Conservation (phyloP, 1,139 yeast species). For the Tardiomyces blankii region DNA sequence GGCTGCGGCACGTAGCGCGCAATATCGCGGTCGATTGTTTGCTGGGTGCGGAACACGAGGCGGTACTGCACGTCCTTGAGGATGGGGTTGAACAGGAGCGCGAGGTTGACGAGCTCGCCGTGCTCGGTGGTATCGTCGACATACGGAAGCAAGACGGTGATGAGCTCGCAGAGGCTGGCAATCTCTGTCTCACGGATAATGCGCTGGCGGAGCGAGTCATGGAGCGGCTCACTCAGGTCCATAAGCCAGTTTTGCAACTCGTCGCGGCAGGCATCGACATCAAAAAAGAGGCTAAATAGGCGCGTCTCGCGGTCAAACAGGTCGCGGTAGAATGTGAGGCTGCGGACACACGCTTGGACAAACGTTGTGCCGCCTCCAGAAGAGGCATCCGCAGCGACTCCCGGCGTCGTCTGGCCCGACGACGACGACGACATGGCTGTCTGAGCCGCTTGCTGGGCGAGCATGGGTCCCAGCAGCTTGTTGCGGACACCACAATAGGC, state of each 20-base stretch:
- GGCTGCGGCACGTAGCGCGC: slow-evolving; percentile 55
- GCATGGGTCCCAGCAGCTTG: slow-evolving; percentile 35
- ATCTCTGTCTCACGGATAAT: slow-evolving; percentile 58
- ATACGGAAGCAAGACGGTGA: slow-evolving; percentile 38
- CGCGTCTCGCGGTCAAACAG: slow-evolving; percentile 50
- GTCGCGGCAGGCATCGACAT: slow-evolving; percentile 15
- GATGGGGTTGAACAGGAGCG: slow-evolving; percentile 50
- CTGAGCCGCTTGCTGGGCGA: slow-evolving; percentile 15
- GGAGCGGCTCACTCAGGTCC: slow-evolving; percentile 60
- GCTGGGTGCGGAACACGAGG: slow-evolving; percentile 66
- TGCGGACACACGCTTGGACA: neutral
- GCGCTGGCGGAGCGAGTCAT: slow-evolving; percentile 54
- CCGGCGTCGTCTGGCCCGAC: neutral
- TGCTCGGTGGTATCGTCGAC: slow-evolving; percentile 34
- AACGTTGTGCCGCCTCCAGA: neutral
- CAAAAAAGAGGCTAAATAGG: slow-evolving; percentile 46
- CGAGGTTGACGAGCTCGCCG: slow-evolving; percentile 11
- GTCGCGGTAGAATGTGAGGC: slow-evolving; percentile 42
- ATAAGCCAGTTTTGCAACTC: slow-evolving; percentile 47
- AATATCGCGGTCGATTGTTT: slow-evolving; percentile 57
- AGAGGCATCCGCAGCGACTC: too few species aligned
- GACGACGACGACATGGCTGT: neutral
- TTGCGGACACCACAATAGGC: slow-evolving; percentile 51
- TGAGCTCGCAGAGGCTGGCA: slow-evolving; percentile 58
- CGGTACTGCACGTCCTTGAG: slow-evolving; percentile 70